These are phyloP conservation scores for Moesziomyces sp. DNA, from an alignment of 1,284 basidiomycete genomes.

Conservation along the genomic window DNA sequence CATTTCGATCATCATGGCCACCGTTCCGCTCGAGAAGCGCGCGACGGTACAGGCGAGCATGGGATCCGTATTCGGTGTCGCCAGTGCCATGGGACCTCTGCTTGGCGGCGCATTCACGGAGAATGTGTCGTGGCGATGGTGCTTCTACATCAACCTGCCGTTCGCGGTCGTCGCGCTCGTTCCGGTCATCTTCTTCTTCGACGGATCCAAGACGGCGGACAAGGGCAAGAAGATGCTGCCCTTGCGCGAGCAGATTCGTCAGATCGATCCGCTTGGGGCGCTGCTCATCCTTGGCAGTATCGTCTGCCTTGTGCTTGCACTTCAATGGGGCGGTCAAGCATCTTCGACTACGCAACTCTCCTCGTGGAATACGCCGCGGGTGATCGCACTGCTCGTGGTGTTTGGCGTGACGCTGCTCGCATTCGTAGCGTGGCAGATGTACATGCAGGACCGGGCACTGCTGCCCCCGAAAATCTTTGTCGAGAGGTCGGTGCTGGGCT, in stretches of 20 bases:
- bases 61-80: conserved; percentile 55
- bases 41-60: conserved; percentile 68
- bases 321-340: conserved; percentile 24
- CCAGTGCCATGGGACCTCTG: conserved; percentile 61
- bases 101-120: conserved; percentile 66
- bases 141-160: conserved; percentile 46
- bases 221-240: conserved; percentile 13
- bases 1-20: conserved; percentile 69
- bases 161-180: conserved; percentile 15
- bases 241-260: conserved; percentile 11
- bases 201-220: conserved; percentile 15
- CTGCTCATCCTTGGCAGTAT: conserved; percentile 68
- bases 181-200: conserved; percentile 22
- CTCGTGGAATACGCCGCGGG: conserved; percentile 11
- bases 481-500: conserved; percentile 15
- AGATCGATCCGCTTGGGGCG: conserved; percentile 43
- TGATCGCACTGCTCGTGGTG: conserved; percentile 20
- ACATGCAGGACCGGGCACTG: conserved; percentile 12
- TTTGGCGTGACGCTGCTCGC: conserved; percentile 10
- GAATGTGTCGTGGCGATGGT: conserved; percentile 66
- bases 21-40: conserved; percentile 68
- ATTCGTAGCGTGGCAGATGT: conserved; percentile 26
- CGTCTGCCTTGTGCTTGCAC: conserved; percentile 13
- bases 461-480: conserved; percentile 17
- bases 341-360: neutral